Evolutionary conservation across 2,329 filamentous ascomycete species (phyloP), one percentile per base, ranked within the genome.

Genomic region (Metarhizium rileyi): DNA sequence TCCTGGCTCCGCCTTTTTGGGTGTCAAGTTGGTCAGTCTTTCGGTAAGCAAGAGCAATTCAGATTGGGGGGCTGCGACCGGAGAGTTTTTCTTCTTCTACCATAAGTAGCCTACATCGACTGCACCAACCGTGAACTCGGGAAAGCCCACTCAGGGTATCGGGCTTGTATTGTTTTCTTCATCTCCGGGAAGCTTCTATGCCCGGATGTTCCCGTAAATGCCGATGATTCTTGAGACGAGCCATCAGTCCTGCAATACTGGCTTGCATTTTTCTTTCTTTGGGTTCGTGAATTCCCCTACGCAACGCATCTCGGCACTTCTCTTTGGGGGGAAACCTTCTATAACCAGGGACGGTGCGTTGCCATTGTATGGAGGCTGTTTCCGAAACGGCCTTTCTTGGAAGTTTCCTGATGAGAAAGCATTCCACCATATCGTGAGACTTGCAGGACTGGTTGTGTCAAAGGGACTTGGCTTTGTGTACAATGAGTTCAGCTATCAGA

Each of bases 371-470:
- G 47, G 36, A 0, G 49, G 47, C 3, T 48, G 47, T 16, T 53
- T 45, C 1, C 49, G 48, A 3, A 70, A 66, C 2, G 46, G 27
- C 0, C 53, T 38, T 46, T 66, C 55, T 28, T 63, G 62, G 27
- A 67, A 61, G 3, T 55, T 54, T 4, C 69, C 52, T 16, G 76
- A 61, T 47, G 66, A 73, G 1, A 62, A 55, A 16, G 70, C 56
- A 53, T 74, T 74, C 68, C 71, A 77, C 65, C 66, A 74, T 6
- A 74, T 68, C 0, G 67, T 69, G 0, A 72, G 73, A 26, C 72
- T 76, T 5, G 67, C 69, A 1, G 68, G 66, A 14, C 75, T 63
- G 51, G 68, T 73, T 7, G 63, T 66, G 48, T 74, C 63, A 48
- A 76, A 76, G 3, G 67, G 59, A 1, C 58, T 54, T 0, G 70